Evolutionary conservation across 208 protist species (phyloP).

Genomic region (Trypanosoma melophagium): DNA sequence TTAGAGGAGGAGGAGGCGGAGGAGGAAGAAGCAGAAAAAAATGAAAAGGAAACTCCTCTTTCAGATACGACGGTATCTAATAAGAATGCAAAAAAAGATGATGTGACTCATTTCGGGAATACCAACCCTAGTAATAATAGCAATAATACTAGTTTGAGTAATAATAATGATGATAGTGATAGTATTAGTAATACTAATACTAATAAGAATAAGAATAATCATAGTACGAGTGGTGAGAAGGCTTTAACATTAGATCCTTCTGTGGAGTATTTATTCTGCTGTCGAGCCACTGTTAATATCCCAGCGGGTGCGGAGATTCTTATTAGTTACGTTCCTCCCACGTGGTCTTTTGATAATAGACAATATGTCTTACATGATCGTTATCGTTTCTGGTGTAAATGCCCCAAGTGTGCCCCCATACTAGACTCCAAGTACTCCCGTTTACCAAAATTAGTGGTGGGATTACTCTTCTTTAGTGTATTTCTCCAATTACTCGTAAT

Average conservation of each 20-base stretch:
- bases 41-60: not conserved
- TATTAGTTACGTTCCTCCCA: slow-evolving; percentile 83
- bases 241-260: slow-evolving; percentile 48
- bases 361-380: slow-evolving; percentile 91
- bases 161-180: not conserved
- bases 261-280: slow-evolving; percentile 85
- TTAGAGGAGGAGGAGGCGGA: not conserved
- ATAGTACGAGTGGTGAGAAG: not conserved
- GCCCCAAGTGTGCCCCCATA: slow-evolving; percentile 73
- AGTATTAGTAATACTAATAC: not conserved
- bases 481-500: slow-evolving; percentile 67
- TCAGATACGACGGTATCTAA: not conserved
- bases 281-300: slow-evolving; percentile 74
- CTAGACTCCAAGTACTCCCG: slow-evolving; percentile 65
- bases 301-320: slow-evolving; percentile 68
- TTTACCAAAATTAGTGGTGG: slow-evolving; percentile 47
- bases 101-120: not conserved
- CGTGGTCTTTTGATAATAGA: slow-evolving; percentile 85
- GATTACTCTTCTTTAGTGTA: slow-evolving; percentile 51
- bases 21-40: not conserved
- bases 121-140: not conserved
- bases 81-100: no score
- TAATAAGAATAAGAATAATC: not conserved
- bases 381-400: slow-evolving; percentile 90
- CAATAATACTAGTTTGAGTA: not conserved